A percentile compares a stretch with the other conserved stretches of the same genome.
These are phyloP conservation scores for Achlya hypogyna DNA, from an alignment of 352 stramenopile species.

Conservation along the genomic window DNA sequence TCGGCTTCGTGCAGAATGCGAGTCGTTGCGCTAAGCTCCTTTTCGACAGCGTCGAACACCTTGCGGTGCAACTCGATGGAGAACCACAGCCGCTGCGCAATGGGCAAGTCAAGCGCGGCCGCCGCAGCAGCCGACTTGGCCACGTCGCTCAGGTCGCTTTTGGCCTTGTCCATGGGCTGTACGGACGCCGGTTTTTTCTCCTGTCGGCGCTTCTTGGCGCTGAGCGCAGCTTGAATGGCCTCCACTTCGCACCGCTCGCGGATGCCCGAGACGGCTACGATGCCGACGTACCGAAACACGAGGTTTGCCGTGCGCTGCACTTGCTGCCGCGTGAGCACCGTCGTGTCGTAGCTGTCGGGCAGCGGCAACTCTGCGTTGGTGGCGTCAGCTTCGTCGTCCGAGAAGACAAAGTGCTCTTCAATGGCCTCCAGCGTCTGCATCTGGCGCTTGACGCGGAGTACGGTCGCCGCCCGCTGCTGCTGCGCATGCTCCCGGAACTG, in stretches of 20 bases:
- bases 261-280: slow-evolving; percentile 55
- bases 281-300: slow-evolving; percentile 71
- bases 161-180: slow-evolving; percentile 7
- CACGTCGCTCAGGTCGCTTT: slow-evolving; percentile 50
- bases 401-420: slow-evolving; percentile 2
- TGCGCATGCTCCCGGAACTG: neutral
- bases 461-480: neutral
- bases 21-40: slow-evolving; percentile 60
- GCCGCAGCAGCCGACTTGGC: slow-evolving; percentile 70
- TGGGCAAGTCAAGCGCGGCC: slow-evolving; percentile 56
- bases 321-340: slow-evolving; percentile 61
- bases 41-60: slow-evolving; percentile 78
- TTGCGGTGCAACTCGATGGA: slow-evolving; percentile 81
- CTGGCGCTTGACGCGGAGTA: neutral
- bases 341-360: slow-evolving; percentile 45
- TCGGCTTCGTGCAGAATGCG: slow-evolving; percentile 62
- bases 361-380: neutral
- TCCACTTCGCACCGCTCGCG: slow-evolving; percentile 66
- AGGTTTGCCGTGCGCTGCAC: slow-evolving; percentile 65
- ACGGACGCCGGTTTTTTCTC: slow-evolving; percentile 28
- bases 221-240: slow-evolving; percentile 47
- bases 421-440: neutral
- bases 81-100: slow-evolving; percentile 79
- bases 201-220: slow-evolving; percentile 68
- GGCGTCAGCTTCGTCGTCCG: slow-evolving; percentile 1